Percentiles rank a stretch among this genome's conserved stretches.
These are phyloP conservation scores for Chloris gayana DNA, from an alignment of 176 grass and related monocot species.

Conservation along the genomic window DNA sequence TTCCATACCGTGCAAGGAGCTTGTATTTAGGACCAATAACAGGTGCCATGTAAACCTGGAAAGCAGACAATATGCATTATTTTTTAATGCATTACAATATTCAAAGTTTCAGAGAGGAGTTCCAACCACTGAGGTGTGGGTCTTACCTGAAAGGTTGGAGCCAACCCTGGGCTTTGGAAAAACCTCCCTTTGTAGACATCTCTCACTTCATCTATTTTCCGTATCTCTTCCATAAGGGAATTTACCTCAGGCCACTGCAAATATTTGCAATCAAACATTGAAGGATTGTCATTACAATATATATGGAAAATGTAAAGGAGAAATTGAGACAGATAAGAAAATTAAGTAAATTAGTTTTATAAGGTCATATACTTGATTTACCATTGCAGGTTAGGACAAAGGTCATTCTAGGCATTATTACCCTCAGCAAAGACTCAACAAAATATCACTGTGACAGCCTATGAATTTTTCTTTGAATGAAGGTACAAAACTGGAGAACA, in stretches of 20 bases:
- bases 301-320: not conserved
- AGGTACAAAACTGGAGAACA: not conserved
- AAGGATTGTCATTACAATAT: not conserved
- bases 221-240: conserved; percentile 76
- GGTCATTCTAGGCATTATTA: not conserved
- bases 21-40: conserved; percentile 75
- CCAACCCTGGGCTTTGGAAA: conserved; percentile 77
- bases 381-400: not conserved
- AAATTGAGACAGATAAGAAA: not conserved
- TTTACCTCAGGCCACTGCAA: conserved; percentile 91
- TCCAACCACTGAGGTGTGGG: not conserved
- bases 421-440: not conserved
- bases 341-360: not conserved
- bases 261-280: conserved; percentile 14
- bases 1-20: conserved; percentile 83
- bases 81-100: not conserved
- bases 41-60: conserved; percentile 93
- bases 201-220: conserved; percentile 64
- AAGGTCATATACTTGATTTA: not conserved
- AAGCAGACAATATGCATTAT: conserved; percentile 13
- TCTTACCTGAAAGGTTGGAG: conserved; percentile 89
- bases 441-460: not conserved
- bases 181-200: conserved; percentile 87
- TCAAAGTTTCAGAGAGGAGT: not conserved
- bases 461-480: not conserved